Evolutionary conservation across 75 land plant genomes (phyloP).

Genomic region (Chamaecyparis obtusa): DNA sequence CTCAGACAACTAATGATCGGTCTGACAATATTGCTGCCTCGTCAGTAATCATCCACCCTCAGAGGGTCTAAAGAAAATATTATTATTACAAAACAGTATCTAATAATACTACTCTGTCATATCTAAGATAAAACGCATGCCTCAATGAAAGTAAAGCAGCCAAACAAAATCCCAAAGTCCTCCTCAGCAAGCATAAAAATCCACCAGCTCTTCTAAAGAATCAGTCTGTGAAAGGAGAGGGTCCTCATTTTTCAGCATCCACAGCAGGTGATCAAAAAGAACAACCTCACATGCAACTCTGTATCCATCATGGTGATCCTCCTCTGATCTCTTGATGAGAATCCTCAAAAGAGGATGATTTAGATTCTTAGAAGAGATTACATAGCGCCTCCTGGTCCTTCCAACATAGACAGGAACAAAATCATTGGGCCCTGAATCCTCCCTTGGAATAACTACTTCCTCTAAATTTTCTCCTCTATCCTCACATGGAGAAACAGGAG

Average conservation of each 20-base stretch:
- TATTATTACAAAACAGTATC: not conserved
- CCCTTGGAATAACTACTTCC: not conserved
- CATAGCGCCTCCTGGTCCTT: slow-evolving; percentile 45
- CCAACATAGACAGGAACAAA: slow-evolving; percentile 43
- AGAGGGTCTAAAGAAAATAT: not conserved
- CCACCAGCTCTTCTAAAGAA: slow-evolving; percentile 55
- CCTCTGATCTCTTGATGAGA: slow-evolving; percentile 32
- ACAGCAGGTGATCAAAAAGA: slow-evolving; percentile 80
- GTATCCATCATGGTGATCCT: not conserved
- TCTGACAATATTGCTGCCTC: not conserved
- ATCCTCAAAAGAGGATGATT: slow-evolving; percentile 45
- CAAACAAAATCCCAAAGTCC: not conserved
- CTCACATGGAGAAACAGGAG: not conserved
- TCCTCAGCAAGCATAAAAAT: slow-evolving; percentile 52
- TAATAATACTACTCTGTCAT: not conserved
- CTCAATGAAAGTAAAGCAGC: not conserved
- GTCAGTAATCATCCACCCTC: not conserved
- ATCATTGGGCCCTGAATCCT: not conserved
- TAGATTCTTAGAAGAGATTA: slow-evolving; percentile 25
- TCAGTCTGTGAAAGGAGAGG: slow-evolving; percentile 24
- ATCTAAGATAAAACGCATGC: not conserved
- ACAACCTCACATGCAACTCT: slow-evolving; percentile 71
- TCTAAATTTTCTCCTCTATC: not conserved
- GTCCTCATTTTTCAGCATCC: slow-evolving; percentile 76
- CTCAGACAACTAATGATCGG: not conserved